Evolutionary conservation across 805 yeast genomes (phyloP).

Genomic region (Candida verbasci): DNA sequence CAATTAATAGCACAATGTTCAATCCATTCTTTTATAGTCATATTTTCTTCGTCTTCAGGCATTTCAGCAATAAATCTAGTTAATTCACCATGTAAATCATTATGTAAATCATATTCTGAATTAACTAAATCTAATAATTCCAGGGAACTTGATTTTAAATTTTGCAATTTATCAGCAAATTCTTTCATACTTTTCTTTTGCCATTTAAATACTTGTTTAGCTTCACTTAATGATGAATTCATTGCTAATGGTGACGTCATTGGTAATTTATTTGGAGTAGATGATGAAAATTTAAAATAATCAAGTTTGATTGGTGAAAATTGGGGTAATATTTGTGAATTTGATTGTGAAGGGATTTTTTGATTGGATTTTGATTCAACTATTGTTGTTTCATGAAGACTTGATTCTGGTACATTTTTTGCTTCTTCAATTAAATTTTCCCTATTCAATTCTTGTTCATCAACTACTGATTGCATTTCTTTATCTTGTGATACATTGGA

Average conservation of each 20-base stretch:
- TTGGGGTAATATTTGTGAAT: neutral
- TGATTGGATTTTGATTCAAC: neutral
- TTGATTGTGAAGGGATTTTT: neutral
- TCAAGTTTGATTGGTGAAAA: constrained; percentile 4
- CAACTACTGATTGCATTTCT: too few species aligned
- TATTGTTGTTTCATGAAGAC: neutral
- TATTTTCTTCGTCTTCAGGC: constrained; percentile 64
- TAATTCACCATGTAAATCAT: constrained; percentile 64
- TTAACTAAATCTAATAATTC: constrained; percentile 30
- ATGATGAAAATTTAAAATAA: neutral
- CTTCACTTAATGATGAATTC: constrained; percentile 3
- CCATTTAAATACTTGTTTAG: constrained; percentile 1
- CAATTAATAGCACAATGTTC: constrained; percentile 52
- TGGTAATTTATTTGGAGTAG: constrained; percentile 4
- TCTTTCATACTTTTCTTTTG: neutral
- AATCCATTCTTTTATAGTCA: constrained; percentile 74
- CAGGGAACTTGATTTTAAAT: constrained; percentile 32
- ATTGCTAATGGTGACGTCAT: constrained; percentile 7
- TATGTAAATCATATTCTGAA: constrained; percentile 41
- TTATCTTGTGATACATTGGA: too few species aligned
- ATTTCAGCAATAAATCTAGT: constrained; percentile 61
- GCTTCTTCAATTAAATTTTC: too few species aligned
- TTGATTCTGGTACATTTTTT: constrained; percentile 5
- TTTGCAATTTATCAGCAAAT: constrained; percentile 3
- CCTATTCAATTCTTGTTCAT: too few species aligned